phyloP scores from a whole-genome alignment of 192 early-diverging fungal species.

The Linnemannia exigua region DNA sequence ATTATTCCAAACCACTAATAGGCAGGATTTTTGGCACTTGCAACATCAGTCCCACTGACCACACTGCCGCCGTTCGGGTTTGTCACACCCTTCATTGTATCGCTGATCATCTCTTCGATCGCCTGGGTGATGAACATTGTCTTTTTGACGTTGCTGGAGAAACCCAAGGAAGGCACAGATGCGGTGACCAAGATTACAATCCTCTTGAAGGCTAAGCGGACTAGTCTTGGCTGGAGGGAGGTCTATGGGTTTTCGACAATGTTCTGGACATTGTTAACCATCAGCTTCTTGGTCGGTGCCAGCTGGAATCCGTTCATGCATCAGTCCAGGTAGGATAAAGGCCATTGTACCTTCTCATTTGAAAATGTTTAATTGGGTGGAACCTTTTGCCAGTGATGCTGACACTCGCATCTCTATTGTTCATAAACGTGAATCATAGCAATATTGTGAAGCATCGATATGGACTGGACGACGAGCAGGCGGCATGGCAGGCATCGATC shows the following conservation, averaged over 20 bases:
- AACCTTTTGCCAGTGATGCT: neutral
- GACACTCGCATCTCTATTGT: neutral
- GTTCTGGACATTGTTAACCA: constrained; percentile 58
- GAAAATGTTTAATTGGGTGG: neutral
- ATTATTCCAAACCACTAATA: constrained; percentile 6
- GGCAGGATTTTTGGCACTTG: constrained; percentile 79
- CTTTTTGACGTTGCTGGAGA: constrained; percentile 73
- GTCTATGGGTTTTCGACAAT: constrained; percentile 60
- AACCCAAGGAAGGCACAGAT: constrained; percentile 49
- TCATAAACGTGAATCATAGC: constrained; percentile 36
- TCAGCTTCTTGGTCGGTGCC: constrained; percentile 57
- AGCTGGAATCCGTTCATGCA: constrained; percentile 61
- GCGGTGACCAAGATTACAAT: constrained; percentile 49
- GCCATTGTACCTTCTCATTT: neutral
- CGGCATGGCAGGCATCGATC: constrained; percentile 76
- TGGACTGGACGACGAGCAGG: constrained; percentile 67
- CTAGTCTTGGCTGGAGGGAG: constrained; percentile 53
- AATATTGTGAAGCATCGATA: constrained; percentile 84
- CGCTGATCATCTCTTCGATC: constrained; percentile 72
- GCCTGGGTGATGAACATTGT: constrained; percentile 80
- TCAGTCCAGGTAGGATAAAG: constrained; percentile 52
- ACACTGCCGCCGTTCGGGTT: constrained; percentile 61
- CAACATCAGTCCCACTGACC: constrained; percentile 73
- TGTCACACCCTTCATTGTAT: constrained; percentile 65
- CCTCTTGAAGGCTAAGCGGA: constrained; percentile 37